Evolutionary conservation across 2,329 filamentous ascomycete genomes (phyloP).

Genomic region (Microdochium nivale): DNA sequence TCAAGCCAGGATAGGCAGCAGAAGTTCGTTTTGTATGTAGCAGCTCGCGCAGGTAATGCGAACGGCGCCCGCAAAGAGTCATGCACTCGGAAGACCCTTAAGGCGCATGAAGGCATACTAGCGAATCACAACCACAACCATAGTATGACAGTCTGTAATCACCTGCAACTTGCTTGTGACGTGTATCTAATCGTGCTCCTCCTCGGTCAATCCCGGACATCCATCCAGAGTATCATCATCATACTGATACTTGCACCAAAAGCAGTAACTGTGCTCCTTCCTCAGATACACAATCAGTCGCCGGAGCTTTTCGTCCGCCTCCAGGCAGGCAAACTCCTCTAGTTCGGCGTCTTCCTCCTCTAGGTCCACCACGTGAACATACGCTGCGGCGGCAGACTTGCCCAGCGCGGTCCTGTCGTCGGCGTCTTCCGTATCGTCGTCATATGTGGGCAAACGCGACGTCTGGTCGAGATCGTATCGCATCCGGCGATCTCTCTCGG

Average conservation of each 20-base stretch:
- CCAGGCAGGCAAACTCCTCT: conserved; percentile 66
- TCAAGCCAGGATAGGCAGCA: too few relatives aligned
- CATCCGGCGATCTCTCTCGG: conserved; percentile 58
- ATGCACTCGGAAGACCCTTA: too few relatives aligned
- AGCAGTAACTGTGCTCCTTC: conserved; percentile 71
- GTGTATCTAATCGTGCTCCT: conserved; percentile 56
- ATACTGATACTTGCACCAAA: conserved; percentile 90
- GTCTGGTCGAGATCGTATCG: conserved; percentile 59
- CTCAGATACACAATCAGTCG: conserved; percentile 63
- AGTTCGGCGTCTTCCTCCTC: conserved; percentile 77
- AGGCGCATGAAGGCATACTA: too few relatives aligned
- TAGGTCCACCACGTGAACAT: conserved; percentile 56
- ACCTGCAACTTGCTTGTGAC: neutral
- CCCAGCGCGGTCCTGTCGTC: conserved; percentile 66
- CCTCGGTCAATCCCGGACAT: conserved; percentile 80
- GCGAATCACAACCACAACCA: too few relatives aligned
- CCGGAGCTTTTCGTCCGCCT: conserved; percentile 55
- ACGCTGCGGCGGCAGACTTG: conserved; percentile 40
- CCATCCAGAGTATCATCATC: conserved; percentile 68
- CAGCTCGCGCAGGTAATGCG: too few relatives aligned
- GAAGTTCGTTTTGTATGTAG: too few relatives aligned
- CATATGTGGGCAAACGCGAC: conserved; percentile 55
- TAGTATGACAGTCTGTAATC: too few relatives aligned
- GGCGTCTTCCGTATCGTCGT: conserved; percentile 60
- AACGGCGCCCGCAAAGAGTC: too few relatives aligned